Base-by-base conservation (phyloP, 306 rosid genomes). In the Vachellia pachyceras region DNA sequence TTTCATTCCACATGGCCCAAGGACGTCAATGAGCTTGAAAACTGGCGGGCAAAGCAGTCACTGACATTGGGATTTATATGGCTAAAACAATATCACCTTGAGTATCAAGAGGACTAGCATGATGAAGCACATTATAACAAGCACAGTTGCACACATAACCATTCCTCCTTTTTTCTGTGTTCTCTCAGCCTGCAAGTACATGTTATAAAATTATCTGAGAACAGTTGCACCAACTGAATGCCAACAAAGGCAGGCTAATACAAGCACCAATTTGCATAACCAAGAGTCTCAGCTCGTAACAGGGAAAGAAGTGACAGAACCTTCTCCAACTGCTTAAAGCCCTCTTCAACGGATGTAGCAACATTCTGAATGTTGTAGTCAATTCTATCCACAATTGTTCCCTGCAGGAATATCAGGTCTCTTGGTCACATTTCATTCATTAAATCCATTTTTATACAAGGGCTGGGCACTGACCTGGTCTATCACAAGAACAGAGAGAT, bases 321-420 rank as follows among this genome's bases (percentile, higher is more conserved):
- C 95, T 92, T 92, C 41, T 89, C 89, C 66, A 92, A 90, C 73
- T 92, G 90, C 82, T 90, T 89, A 58, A 86, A 77, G 50, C 97
- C 97, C 82, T 90, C 93, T 75, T 90, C 97, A 65, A 92, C 90
- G 3, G 93, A 79, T 18, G 83, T 76, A 45, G 93, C 87, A 49
- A 89, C 95, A 85, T 71, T 86, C 86, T 92, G 97, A 82, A 90
- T 89, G 77, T 92, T 90, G 89, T 90, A 88, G 90, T 92, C 93
- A 52, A 92, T 90, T 79, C 97, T 90, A 84, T 92, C 97, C 50
- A 92, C 95, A 47, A 92, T 92, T 35, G 97, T 90, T 72, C 95
- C 97, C 97, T 92, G 91, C 80, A 80, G 37, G 73, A 81, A 83
- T 60, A 79, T 73, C 64, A 77, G 84, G 77, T 86, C 81, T 47